These are phyloP conservation scores for Amesomyces nigricolor DNA, from an alignment of 2,329 filamentous ascomycete genomes.

Conservation along the genomic window DNA sequence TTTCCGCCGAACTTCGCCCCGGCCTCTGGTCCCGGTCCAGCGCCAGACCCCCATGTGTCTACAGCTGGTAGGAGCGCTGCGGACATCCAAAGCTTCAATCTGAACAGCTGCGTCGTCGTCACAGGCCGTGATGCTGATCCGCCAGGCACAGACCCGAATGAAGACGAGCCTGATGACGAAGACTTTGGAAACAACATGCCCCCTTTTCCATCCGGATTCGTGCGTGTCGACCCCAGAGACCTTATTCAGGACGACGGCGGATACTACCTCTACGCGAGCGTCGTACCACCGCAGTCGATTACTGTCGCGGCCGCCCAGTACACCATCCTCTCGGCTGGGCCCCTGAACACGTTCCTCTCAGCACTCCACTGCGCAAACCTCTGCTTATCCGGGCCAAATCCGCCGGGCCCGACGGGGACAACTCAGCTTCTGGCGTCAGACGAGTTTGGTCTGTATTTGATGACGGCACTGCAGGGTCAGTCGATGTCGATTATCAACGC, in stretches of 20 bases:
- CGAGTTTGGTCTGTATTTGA: slow-evolving; percentile 8
- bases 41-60: too few relatives aligned
- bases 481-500: slow-evolving; percentile 4
- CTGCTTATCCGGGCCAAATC: neutral
- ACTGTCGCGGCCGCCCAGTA: slow-evolving; percentile 2
- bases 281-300: neutral
- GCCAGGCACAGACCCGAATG: slow-evolving; percentile 2
- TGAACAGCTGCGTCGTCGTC: neutral
- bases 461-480: slow-evolving; percentile 1
- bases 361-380: slow-evolving; percentile 6
- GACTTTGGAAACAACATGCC: too few relatives aligned
- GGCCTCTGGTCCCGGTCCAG: neutral
- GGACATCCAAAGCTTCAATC: too few relatives aligned
- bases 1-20: neutral
- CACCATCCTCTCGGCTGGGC: neutral
- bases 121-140: neutral
- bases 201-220: too few relatives aligned
- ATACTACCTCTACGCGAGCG: neutral
- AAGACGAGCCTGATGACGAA: neutral
- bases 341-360: slow-evolving; percentile 6
- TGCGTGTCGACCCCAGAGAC: neutral
- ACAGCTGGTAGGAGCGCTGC: neutral
- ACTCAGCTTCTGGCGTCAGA: slow-evolving; percentile 5
- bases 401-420: neutral
- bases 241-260: neutral